phyloP scores from a whole-genome alignment of 2,329 filamentous ascomycete species.

The Thyridium curvatum region DNA sequence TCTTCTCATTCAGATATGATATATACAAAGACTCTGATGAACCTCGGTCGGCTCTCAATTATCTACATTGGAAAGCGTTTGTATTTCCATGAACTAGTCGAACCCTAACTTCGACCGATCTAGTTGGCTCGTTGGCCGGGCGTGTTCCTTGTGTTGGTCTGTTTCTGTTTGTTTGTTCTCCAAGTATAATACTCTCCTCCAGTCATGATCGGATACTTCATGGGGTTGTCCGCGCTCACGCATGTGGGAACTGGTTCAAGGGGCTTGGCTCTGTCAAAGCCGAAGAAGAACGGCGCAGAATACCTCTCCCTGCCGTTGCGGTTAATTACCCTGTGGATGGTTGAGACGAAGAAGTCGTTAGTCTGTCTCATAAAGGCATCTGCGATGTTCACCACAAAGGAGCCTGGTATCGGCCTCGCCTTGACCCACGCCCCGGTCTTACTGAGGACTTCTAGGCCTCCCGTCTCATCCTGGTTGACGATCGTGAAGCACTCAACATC shows the following conservation, averaged over 20 bases:
- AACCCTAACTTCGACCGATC: too few relatives aligned
- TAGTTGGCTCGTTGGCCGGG: not conserved
- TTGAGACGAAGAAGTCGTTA: conserved; percentile 34
- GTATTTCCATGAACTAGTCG: too few relatives aligned
- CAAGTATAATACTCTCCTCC: conserved; percentile 23
- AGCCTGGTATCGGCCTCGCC: conserved; percentile 31
- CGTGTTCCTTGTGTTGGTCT: not conserved
- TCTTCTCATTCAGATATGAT: too few relatives aligned
- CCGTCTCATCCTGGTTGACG: conserved; percentile 34
- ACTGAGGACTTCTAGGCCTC: conserved; percentile 38
- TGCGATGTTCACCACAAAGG: conserved; percentile 39
- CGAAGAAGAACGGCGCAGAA: conserved; percentile 33
- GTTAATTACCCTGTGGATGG: conserved; percentile 31
- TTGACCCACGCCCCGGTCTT: conserved; percentile 37
- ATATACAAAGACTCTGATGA: too few relatives aligned
- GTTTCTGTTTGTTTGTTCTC: conserved; percentile 10
- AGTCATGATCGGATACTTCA: conserved; percentile 25
- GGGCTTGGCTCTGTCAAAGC: conserved; percentile 17
- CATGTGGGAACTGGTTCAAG: conserved; percentile 24
- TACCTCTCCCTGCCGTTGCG: conserved; percentile 26
- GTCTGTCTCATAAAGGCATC: conserved; percentile 34
- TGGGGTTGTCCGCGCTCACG: conserved; percentile 19
- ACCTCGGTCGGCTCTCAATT: too few relatives aligned
- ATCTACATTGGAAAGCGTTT: too few relatives aligned
- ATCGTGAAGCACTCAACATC: conserved; percentile 43